Base-by-base conservation (phyloP, 345 rosid genomes). In the Garcia nutans region DNA sequence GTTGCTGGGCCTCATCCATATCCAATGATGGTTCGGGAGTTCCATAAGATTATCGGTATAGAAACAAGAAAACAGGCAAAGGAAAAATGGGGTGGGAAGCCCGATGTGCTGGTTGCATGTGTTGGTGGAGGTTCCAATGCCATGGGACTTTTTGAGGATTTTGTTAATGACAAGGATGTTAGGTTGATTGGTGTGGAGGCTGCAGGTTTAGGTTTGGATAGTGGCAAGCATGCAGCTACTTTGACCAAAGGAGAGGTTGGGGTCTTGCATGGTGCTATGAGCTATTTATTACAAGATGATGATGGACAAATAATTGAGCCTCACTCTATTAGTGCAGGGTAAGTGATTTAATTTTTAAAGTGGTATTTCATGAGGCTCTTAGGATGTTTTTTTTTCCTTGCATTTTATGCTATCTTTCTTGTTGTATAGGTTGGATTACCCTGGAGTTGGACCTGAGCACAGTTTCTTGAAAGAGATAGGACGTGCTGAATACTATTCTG, bases 1-100 rank as follows among this genome's bases (percentile, higher is more conserved):
- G 98, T 92, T 45, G 99, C 94, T 0, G 98, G 99, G 75, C 99
- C 98, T 65, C 98, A 96, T 83, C 99, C 99, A 52, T 96, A 89
- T 78, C 98, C 97, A 0, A 91, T 91, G 93, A 92, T 96, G 98
- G 98, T 92, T 1, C 84, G 99, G 78, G 97, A 96, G 73, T 96
- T 93, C 74, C 99, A 96, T 71, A 93, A 89, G 7, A 90, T 96
- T 81, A 96, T 96, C 0, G 99, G 99, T 47, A 86, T 83, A 76
- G 97, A 93, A 85, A 96, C 97, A 13, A 90, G 94, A 81, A 88
- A 70, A 76, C 97, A 96, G 73, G 97, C 99, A 2, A 55, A 86
- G 80, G 93, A 93, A 73, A 96, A 92, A 84, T 96, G 97, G 98
- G 99, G 98, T 10, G 92, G 98, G 68, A 93, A 90, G 84, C 97